Evolutionary conservation across 2,329 filamentous ascomycete genomes (phyloP).

Genomic region (Botrytis paeoniae): DNA sequence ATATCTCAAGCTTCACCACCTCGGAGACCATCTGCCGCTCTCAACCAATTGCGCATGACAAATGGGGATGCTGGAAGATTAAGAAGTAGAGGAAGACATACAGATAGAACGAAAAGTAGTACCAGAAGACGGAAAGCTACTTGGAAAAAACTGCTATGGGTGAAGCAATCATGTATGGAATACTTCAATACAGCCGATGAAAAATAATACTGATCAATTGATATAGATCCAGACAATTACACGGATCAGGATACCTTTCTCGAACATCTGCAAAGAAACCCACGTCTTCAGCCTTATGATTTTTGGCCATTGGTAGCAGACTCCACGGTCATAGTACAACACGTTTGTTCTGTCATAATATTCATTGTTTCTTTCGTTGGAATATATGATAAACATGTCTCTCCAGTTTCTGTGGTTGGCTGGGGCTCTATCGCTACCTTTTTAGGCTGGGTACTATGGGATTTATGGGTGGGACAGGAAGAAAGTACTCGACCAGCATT

Average conservation of each 20-base stretch:
- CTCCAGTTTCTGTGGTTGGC: constrained; percentile 82
- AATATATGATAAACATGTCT: constrained; percentile 84
- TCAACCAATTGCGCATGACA: constrained; percentile 39
- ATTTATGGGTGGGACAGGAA: constrained; percentile 79
- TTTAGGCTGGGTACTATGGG: constrained; percentile 86
- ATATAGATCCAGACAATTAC: constrained; percentile 93
- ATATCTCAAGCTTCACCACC: constrained; percentile 64
- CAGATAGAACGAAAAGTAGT: constrained; percentile 46
- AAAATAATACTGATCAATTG: constrained; percentile 25
- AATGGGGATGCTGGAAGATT: constrained; percentile 28
- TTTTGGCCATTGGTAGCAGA: constrained; percentile 97
- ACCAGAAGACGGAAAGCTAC: constrained; percentile 63
- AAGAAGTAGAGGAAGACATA: constrained; percentile 31
- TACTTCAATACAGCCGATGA: background rate
- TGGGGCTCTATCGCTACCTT: constrained; percentile 81
- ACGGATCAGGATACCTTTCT: constrained; percentile 96
- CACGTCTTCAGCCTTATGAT: constrained; percentile 88
- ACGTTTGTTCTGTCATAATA: constrained; percentile 90
- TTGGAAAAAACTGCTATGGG: constrained; percentile 98
- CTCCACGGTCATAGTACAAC: constrained; percentile 94
- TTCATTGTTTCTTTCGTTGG: constrained; percentile 92
- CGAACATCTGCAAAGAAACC: constrained; percentile 92
- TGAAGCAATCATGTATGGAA: constrained; percentile 82
- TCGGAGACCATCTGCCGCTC: constrained; percentile 44
- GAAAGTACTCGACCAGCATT: constrained; percentile 41